Evolutionary conservation across 768 basidiomycete species (phyloP), one percentile per base, ranked within the genome.

Genomic region (Mycena galericulata): DNA sequence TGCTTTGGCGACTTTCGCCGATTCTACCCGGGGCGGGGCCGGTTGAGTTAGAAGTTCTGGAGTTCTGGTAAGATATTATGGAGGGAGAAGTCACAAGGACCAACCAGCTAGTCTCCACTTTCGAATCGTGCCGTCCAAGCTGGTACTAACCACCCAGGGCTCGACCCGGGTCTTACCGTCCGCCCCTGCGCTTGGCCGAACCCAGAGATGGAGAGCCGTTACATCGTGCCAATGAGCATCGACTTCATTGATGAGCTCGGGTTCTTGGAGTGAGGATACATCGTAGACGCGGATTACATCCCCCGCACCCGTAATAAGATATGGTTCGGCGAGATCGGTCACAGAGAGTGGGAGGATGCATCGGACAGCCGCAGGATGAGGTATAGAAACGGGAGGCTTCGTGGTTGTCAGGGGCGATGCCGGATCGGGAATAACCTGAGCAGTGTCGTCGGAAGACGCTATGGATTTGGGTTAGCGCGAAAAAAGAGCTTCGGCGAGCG

Each of bases 141-240:
- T 91, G 0, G 90, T 86, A 65, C 91, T 96, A 40, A 98, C 79
- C 45, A 98, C 84, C 92, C 93, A 96, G 22, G 91, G 89, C 72
- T 95, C 93, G 15, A 88, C 76, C 69, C 81, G 83, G n/a, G 81
- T 84, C 59, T 75, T 79, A 10, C 83, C 83, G 68, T 85, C 86
- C 27, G 80, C 80, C 11, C 82, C 83, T 30, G 79, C 76, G 9
- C 80, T 81, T 60, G 77, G 82, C 30, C 90, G 85, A 72, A 86
- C 80, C 95, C 96, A 98, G 14, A 91, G 80, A 30, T 86, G 85
- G 57, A 99, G 79, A 6, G 87, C 89, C 5, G 88, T 92, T 18
- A 98, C 90, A 72, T 98, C 95, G 72, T 95, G 95, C 89, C 92
- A 95, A 75, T 98, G 97, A 8, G 89, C 96, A 72, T 98, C 94